phyloP scores from a whole-genome alignment of 2,329 filamentous ascomycete genomes.

The Aspergillus tamarii region DNA sequence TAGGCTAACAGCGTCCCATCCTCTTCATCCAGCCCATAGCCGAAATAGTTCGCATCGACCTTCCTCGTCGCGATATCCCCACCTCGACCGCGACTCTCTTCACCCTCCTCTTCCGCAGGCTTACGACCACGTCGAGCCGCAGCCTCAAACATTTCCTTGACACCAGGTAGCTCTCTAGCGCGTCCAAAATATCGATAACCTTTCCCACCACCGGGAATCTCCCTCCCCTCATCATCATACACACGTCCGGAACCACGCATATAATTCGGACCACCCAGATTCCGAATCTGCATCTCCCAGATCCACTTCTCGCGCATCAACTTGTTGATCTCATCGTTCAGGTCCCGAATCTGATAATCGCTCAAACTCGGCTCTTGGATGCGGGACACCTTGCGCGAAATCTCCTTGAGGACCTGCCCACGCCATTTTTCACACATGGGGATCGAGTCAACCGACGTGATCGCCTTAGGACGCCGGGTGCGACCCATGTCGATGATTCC shows the following conservation, averaged over 20 bases:
- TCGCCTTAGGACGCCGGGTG: constrained; percentile 85
- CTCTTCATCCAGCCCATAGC: constrained; percentile 90
- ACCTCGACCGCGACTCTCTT: constrained; percentile 56
- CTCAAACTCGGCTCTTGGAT: constrained; percentile 91
- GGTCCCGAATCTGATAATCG: constrained; percentile 95
- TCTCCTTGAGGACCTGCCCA: constrained; percentile 94
- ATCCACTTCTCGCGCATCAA: constrained; percentile 98
- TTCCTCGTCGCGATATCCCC: constrained; percentile 58
- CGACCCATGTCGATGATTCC: constrained; percentile 94
- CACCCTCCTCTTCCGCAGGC: constrained; percentile 68
- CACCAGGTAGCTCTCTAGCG: constrained; percentile 85
- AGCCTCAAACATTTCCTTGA: constrained; percentile 93
- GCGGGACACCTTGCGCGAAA: constrained; percentile 92
- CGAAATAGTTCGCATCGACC: constrained; percentile 94
- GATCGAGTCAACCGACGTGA: constrained; percentile 83
- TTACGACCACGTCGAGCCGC: constrained; percentile 66
- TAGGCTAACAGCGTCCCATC: constrained; percentile 79
- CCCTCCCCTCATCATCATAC: constrained; percentile 73
- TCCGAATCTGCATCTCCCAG: constrained; percentile 97
- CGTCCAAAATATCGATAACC: constrained; percentile 95
- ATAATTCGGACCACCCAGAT: constrained; percentile 96
- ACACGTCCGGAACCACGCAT: constrained; percentile 74
- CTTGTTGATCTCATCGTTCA: constrained; percentile 99
- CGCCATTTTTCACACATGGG: constrained; percentile 96
- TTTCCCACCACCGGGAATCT: constrained; percentile 74